phyloP scores from a whole-genome alignment of 768 basidiomycete species.

The Leucosporidium scottii region DNA sequence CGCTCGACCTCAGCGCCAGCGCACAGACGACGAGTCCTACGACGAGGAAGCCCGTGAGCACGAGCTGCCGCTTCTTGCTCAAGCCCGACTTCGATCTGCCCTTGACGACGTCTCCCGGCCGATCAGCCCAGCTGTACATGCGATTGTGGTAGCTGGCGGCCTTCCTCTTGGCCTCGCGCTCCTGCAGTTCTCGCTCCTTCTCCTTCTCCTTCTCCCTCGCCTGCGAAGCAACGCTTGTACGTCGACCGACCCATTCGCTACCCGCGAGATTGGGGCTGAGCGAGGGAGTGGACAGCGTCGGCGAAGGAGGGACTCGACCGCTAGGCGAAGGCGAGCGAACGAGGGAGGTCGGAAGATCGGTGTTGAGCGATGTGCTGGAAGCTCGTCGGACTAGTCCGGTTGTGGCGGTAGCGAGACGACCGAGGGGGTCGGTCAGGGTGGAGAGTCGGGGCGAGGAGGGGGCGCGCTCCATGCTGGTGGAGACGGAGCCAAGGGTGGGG shows the following conservation, averaged over 20 bases:
- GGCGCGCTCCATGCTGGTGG: slow-evolving; percentile 1
- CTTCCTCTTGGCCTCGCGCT: slow-evolving; percentile 16
- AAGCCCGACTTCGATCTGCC: not conserved
- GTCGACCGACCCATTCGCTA: not conserved
- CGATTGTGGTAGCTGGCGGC: slow-evolving; percentile 6
- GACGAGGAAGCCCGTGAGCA: not conserved
- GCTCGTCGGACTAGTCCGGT: slow-evolving; percentile 23
- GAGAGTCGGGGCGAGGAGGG: slow-evolving; percentile 24
- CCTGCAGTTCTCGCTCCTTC: slow-evolving; percentile 16
- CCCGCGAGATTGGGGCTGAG: slow-evolving; percentile 4
- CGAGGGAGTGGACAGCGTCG: slow-evolving; percentile 13
- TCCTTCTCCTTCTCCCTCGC: slow-evolving; percentile 30
- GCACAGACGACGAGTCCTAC: not conserved
- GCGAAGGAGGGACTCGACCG: slow-evolving; percentile 11
- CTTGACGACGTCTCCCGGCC: not conserved
- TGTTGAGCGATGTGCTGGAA: slow-evolving; percentile 15
- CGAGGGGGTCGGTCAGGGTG: slow-evolving; percentile 27
- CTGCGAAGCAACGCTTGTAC: slow-evolving; percentile 15
- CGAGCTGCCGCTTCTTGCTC: not conserved
- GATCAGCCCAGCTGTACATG: slow-evolving; percentile 16
- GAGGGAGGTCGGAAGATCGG: slow-evolving; percentile 16
- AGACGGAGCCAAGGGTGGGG: slow-evolving; percentile 12
- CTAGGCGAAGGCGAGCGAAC: slow-evolving; percentile 5
- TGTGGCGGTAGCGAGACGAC: slow-evolving; percentile 11
- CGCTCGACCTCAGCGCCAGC: not conserved